phyloP scores from a whole-genome alignment of 2,329 filamentous ascomycete species.

The Amesomyces nigricolor region DNA sequence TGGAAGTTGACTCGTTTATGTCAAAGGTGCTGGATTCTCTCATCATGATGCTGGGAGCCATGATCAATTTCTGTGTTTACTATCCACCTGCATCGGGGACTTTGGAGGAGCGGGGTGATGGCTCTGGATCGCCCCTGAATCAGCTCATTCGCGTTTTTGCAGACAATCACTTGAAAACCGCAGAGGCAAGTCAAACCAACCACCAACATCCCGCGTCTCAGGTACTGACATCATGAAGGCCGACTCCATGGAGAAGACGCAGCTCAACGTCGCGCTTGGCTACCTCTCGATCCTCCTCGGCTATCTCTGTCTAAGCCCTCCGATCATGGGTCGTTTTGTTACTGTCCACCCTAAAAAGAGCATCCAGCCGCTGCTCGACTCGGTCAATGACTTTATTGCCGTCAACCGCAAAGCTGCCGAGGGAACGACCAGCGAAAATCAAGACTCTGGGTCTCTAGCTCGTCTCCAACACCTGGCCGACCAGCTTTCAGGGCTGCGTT shows the following conservation, averaged over 20 bases:
- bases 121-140: conserved; percentile 45
- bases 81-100: conserved; percentile 55
- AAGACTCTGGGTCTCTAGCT: conserved; percentile 32
- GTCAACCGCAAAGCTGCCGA: conserved; percentile 47
- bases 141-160: conserved; percentile 60
- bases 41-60: conserved; percentile 70
- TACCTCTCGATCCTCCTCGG: conserved; percentile 82
- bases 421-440: conserved; percentile 31
- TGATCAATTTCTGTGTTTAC: conserved; percentile 85
- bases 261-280: conserved; percentile 76
- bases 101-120: conserved; percentile 38
- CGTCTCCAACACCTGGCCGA: conserved; percentile 38
- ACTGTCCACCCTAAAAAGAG: conserved; percentile 39
- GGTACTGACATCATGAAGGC: conserved; percentile 42
- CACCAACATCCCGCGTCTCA: neutral
- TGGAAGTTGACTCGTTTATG: conserved; percentile 45
- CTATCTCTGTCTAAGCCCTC: conserved; percentile 61
- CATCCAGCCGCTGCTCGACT: conserved; percentile 43
- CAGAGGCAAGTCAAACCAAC: conserved; percentile 54
- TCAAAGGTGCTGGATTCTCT: conserved; percentile 59
- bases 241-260: conserved; percentile 67
- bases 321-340: conserved; percentile 41
- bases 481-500: conserved; percentile 30
- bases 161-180: conserved; percentile 58
- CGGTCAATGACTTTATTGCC: conserved; percentile 50